Evolutionary conservation across 169 alveolate species (phyloP), one percentile per base, ranked within the genome.

Genomic region (Babesia bovis): DNA sequence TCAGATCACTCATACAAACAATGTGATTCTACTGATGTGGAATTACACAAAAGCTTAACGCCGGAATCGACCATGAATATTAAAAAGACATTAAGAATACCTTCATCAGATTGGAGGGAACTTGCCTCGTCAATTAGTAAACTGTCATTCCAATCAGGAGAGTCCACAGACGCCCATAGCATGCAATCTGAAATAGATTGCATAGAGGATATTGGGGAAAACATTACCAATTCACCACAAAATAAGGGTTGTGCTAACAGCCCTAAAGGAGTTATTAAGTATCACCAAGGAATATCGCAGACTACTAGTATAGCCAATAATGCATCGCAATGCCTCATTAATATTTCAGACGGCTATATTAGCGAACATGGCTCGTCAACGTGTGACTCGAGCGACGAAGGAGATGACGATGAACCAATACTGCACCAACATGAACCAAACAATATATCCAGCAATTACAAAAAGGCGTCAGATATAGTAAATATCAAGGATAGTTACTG

Each of bases 111-210:
- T 1, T 63, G 26, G 44, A 12, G 35, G 26, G 60, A 49, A 26
- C 50, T 63, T 12, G 49, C 51, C 1, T 63, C 73, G 12, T 63
- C 73, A 0, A 2, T 63, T 23, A 63, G 73, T 60, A 63, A 21
- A 55, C 4, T 49, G 4, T 63, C 73, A 19, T 47, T 63, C 10
- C 61, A 15, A 21, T 63, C 73, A 4, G 60, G 60, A 52, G 23
- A 26, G 30, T 4, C n/a, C n/a, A n/a, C n/a, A n/a, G n/a, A n/a
- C n/a, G n/a, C n/a, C n/a, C n/a, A n/a, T n/a, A n/a, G n/a, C n/a
- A n/a, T n/a, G n/a, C n/a, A n/a, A n/a, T n/a, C n/a, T n/a, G n/a
- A n/a, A n/a, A n/a, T n/a, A n/a, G n/a, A n/a, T n/a, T n/a, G n/a
- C n/a, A n/a, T n/a, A n/a, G n/a, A n/a, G n/a, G n/a, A n/a, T n/a